Evolutionary conservation across 176 grass and related monocot species (phyloP).

Genomic region (Cenchrus fungigraminus): DNA sequence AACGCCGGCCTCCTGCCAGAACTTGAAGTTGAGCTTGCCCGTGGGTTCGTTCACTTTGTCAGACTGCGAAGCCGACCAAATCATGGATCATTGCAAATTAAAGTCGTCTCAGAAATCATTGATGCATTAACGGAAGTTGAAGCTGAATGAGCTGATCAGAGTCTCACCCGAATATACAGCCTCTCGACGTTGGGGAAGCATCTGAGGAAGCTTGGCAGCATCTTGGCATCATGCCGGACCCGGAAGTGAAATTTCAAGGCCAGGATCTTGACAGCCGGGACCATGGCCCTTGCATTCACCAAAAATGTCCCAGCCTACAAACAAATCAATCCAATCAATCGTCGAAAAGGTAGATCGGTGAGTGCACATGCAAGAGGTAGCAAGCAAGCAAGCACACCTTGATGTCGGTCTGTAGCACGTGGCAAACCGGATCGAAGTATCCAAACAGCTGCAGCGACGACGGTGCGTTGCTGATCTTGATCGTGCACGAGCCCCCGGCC

Average conservation of each 20-base stretch:
- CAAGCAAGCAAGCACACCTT: neutral
- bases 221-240: conserved; percentile 1
- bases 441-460: neutral
- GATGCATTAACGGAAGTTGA: too few relatives aligned
- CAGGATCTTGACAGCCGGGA: neutral
- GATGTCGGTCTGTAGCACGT: neutral
- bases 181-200: conserved; percentile 29
- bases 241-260: neutral
- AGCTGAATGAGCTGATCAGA: neutral
- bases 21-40: conserved; percentile 20
- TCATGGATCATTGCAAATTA: neutral
- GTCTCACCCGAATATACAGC: neutral
- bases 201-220: conserved; percentile 21
- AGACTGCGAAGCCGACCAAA: neutral
- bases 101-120: neutral
- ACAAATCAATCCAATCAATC: neutral
- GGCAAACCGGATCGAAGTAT: neutral
- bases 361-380: neutral
- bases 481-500: neutral
- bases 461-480: conserved; percentile 5
- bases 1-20: conserved; percentile 18
- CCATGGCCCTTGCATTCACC: neutral
- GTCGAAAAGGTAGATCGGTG: too few relatives aligned
- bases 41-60: neutral
- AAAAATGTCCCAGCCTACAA: neutral